These are phyloP conservation scores for Eucalyptus grandis DNA, from an alignment of 345 rosid species.

Conservation along the genomic window DNA sequence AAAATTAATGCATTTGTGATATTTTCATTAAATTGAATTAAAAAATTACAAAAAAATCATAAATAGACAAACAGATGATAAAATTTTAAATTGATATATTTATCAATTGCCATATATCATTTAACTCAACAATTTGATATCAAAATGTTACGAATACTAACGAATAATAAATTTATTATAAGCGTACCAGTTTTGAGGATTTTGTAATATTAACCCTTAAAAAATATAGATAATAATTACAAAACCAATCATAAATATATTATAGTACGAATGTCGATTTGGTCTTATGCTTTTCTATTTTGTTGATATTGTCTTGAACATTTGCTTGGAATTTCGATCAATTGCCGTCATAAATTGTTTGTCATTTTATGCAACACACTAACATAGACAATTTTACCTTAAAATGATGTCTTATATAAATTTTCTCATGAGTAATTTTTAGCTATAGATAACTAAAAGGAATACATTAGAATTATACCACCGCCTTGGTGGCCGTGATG, in stretches of 20 bases:
- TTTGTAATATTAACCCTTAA: too few species aligned
- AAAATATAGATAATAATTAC: background rate
- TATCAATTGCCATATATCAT: rapidly evolving
- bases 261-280: background rate
- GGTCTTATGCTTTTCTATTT: background rate
- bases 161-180: too few species aligned
- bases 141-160: too few species aligned
- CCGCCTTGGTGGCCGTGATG: too few species aligned
- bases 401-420: too few species aligned
- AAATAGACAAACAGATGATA: rapidly evolving
- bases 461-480: background rate
- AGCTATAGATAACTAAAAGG: background rate
- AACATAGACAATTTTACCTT: too few species aligned
- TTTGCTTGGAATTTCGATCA: background rate
- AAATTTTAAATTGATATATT: too few species aligned
- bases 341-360: rapidly evolving
- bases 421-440: rapidly evolving
- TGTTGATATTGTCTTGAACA: background rate
- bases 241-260: background rate
- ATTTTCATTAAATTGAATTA: too few species aligned
- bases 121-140: too few species aligned
- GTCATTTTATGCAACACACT: too few species aligned
- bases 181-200: rapidly evolving
- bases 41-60: too few species aligned
- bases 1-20: too few species aligned